Base-by-base conservation (phyloP, 2,329 filamentous ascomycete species). In the Coniochaeta sp. region DNA sequence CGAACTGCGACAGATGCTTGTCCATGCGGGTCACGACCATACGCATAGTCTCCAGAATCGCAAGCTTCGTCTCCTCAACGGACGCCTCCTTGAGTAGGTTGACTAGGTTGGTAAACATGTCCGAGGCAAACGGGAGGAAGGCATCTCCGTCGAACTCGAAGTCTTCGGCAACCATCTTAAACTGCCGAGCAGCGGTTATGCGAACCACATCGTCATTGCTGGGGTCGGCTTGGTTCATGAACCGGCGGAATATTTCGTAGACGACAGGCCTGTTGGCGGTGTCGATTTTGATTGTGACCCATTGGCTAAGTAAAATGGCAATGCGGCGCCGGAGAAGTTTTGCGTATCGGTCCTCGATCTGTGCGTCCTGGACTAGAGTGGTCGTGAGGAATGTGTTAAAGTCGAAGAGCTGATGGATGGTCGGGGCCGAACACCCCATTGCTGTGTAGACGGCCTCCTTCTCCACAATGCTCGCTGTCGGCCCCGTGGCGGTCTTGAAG, bases 391-490 rank as follows among this genome's bases (percentile, higher is more conserved):
- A 87, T 1, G 76, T 67, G 63, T 95, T 87, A 69, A 97, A 97
- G 67, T 97, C 87, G 56, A 96, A 82, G 10, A 82, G 75, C 46
- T 85, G 74, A 53, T 85, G 78, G 14, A 97, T 73, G 33, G 91
- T 84, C 2, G 89, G 78, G 1, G 91, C 89, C 0, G 94, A 83
- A 49, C 96, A 77, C 3, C 92, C 91, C 71, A 99, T 86, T 10
- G 92, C 91, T 5, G 89, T 95, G 64, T 99, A 99, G 1, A 97
- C 84, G 0, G 92, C 92, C 65, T 99, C 94, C 65, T 96, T 97
- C 54, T 88, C 83, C 14, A 94, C 77, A 12, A 97, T 79, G 56
- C 94, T 84, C 10, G 73, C 66, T 28, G 77, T 64, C 5, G 79
- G 76, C 72, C 82, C 81, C 53, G 89, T 85, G 51, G 91, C 87